These are phyloP conservation scores for Pelargonium nanum DNA, from an alignment of 345 rosid genomes.

Conservation along the genomic window DNA sequence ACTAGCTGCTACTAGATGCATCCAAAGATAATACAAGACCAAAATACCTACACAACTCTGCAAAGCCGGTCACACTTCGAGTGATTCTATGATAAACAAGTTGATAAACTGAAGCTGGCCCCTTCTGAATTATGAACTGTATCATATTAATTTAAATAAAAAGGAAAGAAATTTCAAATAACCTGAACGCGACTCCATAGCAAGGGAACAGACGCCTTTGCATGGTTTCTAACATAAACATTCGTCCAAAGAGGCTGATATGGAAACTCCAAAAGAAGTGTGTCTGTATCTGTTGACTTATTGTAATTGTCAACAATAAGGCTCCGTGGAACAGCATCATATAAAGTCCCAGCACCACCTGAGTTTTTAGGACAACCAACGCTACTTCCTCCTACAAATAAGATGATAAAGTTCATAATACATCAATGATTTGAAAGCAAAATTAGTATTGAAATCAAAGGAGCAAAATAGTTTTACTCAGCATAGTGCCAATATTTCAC, in stretches of 20 bases:
- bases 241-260: slow-evolving; percentile 92
- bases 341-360: slow-evolving; percentile 95
- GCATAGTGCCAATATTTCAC: neutral
- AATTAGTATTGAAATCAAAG: neutral
- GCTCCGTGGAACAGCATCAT: slow-evolving; percentile 92
- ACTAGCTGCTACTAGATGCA: neutral
- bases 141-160: neutral
- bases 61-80: neutral
- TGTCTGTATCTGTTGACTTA: slow-evolving; percentile 75
- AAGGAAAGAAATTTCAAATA: slow-evolving; percentile 16
- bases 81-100: no score
- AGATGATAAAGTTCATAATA: slow-evolving; percentile 2
- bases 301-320: slow-evolving; percentile 83
- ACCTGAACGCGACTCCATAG: slow-evolving; percentile 99
- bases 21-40: neutral
- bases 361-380: slow-evolving; percentile 71
- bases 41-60: neutral
- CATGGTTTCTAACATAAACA: slow-evolving; percentile 71
- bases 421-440: neutral
- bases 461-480: neutral
- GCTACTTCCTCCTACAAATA: slow-evolving; percentile 74
- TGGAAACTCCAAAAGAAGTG: slow-evolving; percentile 93
- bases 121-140: neutral
- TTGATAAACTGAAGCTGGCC: neutral
- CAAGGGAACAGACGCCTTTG: slow-evolving; percentile 92